These are phyloP conservation scores for Seiridium cupressi DNA, from an alignment of 2,329 filamentous ascomycete genomes.

Conservation along the genomic window DNA sequence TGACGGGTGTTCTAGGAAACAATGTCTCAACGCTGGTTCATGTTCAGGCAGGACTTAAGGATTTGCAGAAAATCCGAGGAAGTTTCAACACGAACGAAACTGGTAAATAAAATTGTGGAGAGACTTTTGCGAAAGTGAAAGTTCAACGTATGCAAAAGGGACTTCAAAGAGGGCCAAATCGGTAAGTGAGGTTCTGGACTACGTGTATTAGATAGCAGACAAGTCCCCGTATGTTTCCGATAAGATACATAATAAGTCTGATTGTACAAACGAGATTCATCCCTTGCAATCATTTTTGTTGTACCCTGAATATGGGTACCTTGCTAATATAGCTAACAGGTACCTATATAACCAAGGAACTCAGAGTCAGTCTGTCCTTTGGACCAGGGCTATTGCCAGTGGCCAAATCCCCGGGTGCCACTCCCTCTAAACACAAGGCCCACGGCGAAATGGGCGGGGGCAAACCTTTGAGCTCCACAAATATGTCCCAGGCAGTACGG, in stretches of 20 bases:
- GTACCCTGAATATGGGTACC: background rate
- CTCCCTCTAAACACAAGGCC: background rate
- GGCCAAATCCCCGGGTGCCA: background rate
- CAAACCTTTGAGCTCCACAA: slow-evolving; percentile 1
- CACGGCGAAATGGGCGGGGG: background rate
- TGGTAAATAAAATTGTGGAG: background rate
- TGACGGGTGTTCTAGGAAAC: background rate
- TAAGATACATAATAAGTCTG: background rate
- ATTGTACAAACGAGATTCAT: background rate
- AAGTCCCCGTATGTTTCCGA: background rate
- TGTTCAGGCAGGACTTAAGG: background rate
- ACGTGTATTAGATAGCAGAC: background rate
- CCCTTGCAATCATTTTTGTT: background rate
- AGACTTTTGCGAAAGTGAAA: background rate
- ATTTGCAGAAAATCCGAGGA: background rate
- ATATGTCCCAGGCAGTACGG: slow-evolving; percentile 3
- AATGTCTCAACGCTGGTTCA: background rate
- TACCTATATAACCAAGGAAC: background rate
- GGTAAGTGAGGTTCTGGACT: background rate
- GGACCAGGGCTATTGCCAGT: background rate
- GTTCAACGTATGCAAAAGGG: background rate
- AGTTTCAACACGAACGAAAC: background rate
- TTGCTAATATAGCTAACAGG: background rate
- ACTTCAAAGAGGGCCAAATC: background rate
- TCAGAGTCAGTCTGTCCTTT: background rate